Base-by-base conservation (phyloP, 495 filamentous ascomycete species). In the Pseudomonodictys pantanalensis region DNA sequence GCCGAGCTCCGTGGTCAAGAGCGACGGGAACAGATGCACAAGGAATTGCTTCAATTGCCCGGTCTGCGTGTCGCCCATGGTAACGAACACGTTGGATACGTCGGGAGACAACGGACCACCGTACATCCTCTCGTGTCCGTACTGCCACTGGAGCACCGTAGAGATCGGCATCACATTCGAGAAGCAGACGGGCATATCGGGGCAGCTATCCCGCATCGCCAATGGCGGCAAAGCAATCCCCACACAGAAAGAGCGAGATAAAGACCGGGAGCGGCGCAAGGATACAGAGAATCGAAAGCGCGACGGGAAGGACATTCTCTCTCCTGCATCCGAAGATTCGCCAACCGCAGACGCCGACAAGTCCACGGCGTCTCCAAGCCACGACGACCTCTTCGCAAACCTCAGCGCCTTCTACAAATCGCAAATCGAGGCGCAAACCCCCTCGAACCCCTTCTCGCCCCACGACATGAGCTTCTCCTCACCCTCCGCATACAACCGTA, bases 31-130 rank as follows among this genome's bases (percentile, higher is more conserved):
- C 61, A 97, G 93, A 69, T 98, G 93, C 68, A 89, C 90, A 17
- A 82, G 93, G 58, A 96, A 90, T 68, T 98, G 93, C 72, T 97
- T 92, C 77, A 88, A 92, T 69, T 98, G 93, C 65, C 95, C 93
- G 1, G 75, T 87, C 56, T 98, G 93, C 71, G 85, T 86, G n/a
- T 82, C 90, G 1, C 87, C 89, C 20, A 78, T 96, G 9, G 77
- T 84, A 20, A 86, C 95, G 39, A 87, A 79, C 52, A 81, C 83
- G 20, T 71, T 89, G 57, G 85, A 87, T 15, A 41, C 38, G 4
- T n/a, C 15, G 15, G 38, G 38, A 18, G 38, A 41, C 4, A 41
- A 41, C 20, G 38, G 38, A 4, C 38, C 38, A 18, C 86, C 89
- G 0, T 97, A 84, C 76, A 84, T 92, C 29, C 77, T 98, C 48